Evolutionary conservation across 2,329 filamentous ascomycete species (phyloP), one percentile per base, ranked within the genome.

Genomic region (Aspergillus phoenicis): DNA sequence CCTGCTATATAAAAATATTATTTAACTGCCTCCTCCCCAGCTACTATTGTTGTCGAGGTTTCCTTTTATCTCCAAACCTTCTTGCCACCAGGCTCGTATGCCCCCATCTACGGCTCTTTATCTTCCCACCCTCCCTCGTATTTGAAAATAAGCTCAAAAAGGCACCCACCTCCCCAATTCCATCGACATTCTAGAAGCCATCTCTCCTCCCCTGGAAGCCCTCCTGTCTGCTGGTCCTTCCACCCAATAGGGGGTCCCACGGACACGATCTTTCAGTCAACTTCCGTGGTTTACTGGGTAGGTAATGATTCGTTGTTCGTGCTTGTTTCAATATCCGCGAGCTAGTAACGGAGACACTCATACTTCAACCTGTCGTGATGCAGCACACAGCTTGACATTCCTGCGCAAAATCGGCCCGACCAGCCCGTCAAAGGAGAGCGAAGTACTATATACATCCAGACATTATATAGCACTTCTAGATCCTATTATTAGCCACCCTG

Each of bases 181-280:
- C 17, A 36, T 30, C 54, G 20, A 7, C 17, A 38, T 49, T 57
- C 41, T 57, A 49, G 43, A 49, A 57, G 13, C 30, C 13, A n/a
- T 30, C 8, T 36, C 13, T 8, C 24, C 8, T 56, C 38, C 20
- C 33, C 54, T 30, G 24, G 53, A 43, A 33, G 30, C 39, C 8
- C 30, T 41, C 20, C 4, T 58, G 41, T 20, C 47, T n/a, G 48
- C 51, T 30, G 53, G 24, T 22, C 51, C 30, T 58, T 39, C 24
- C 45, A 38, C 36, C 51, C 48, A 36, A 49, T 43, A 36, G 39
- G 28, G 36, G 28, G 36, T 51, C 60, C 58, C 62, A 59, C 65
- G 62, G 67, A 63, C 61, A 64, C 67, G 61, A 65, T 65, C 55
- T 58, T 67, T 67, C 63, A 52, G 65, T 62, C 55, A 28, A 28